Conservation (phyloP, 352 stramenopile species). For the Plasmopara viticola region DNA sequence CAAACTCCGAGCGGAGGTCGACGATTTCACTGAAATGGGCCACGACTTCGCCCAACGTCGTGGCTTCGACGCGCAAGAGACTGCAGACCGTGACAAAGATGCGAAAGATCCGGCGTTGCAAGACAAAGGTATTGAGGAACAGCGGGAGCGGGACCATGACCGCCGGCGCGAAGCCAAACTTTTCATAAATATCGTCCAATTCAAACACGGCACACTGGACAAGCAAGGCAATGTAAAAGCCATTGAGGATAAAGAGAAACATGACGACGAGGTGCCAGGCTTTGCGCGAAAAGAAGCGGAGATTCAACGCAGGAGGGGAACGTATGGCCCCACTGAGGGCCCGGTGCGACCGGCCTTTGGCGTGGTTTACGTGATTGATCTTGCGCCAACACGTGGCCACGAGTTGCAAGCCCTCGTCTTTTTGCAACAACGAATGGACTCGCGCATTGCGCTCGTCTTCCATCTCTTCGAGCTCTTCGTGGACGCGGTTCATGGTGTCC, state of each 20-base stretch:
- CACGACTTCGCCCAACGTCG: constrained; percentile 47
- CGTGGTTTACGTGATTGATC: constrained; percentile 8
- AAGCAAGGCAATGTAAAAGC: constrained; percentile 55
- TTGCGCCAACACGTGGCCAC: constrained; percentile 18
- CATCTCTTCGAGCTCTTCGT: constrained; percentile 22
- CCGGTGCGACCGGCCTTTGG: constrained; percentile 2
- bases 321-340: constrained; percentile 7
- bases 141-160: constrained; percentile 35
- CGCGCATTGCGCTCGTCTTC: constrained; percentile 15
- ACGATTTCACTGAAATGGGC: constrained; percentile 58
- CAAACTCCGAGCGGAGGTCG: constrained; percentile 47
- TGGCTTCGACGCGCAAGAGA: constrained; percentile 48
- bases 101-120: constrained; percentile 55
- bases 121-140: constrained; percentile 50
- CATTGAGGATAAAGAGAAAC: constrained; percentile 64
- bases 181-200: constrained; percentile 22
- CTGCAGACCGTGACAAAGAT: constrained; percentile 56
- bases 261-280: constrained; percentile 61
- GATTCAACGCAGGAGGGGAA: constrained; percentile 9
- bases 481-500: constrained; percentile 16
- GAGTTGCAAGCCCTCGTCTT: constrained; percentile 22
- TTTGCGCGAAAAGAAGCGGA: constrained; percentile 56
- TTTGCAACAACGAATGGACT: constrained; percentile 10
- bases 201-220: constrained; percentile 56
- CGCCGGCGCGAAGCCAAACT: constrained; percentile 25